A percentile compares a stretch with the other conserved stretches of the same genome.
Conservation (phyloP, 192 early-diverging fungal species). For the Oehlia diaphana region DNA sequence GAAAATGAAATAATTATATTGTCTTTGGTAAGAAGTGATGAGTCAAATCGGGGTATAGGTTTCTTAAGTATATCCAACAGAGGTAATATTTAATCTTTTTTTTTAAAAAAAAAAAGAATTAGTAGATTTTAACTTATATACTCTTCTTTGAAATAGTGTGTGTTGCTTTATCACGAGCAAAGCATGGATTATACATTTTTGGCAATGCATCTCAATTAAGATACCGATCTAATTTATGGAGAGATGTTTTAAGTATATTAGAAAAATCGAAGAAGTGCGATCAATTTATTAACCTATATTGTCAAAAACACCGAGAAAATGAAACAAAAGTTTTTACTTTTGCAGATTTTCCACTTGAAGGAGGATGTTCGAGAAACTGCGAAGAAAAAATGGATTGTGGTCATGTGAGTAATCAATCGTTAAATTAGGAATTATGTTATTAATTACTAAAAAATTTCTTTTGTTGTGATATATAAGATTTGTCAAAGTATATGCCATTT, state of each 20-base stretch:
- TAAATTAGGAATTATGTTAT: neutral
- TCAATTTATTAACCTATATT: neutral
- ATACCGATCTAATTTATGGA: slow-evolving; percentile 48
- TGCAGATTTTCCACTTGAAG: slow-evolving; percentile 1
- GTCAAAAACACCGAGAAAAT: slow-evolving; percentile 2
- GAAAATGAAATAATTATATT: slow-evolving; percentile 99
- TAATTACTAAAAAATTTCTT: neutral
- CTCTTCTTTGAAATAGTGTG: slow-evolving; percentile 35
- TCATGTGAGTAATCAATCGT: slow-evolving; percentile 14
- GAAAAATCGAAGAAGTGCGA: neutral
- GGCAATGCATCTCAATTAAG: slow-evolving; percentile 52
- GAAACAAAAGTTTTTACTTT: neutral
- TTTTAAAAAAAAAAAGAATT: neutral
- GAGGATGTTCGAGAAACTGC: slow-evolving; percentile 18
- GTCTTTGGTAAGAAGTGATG: slow-evolving; percentile 91
- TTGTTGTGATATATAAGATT: neutral
- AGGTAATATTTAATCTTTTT: neutral
- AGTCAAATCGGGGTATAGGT: slow-evolving; percentile 70
- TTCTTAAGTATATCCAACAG: slow-evolving; percentile 72
- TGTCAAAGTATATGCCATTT: slow-evolving; percentile 21
- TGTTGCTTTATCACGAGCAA: slow-evolving; percentile 58
- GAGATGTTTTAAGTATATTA: neutral
- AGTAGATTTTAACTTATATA: neutral
- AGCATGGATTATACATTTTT: slow-evolving; percentile 58
- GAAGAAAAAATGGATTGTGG: slow-evolving; percentile 6